phyloP scores from a whole-genome alignment of 768 basidiomycete genomes.

The Terana coerulea region DNA sequence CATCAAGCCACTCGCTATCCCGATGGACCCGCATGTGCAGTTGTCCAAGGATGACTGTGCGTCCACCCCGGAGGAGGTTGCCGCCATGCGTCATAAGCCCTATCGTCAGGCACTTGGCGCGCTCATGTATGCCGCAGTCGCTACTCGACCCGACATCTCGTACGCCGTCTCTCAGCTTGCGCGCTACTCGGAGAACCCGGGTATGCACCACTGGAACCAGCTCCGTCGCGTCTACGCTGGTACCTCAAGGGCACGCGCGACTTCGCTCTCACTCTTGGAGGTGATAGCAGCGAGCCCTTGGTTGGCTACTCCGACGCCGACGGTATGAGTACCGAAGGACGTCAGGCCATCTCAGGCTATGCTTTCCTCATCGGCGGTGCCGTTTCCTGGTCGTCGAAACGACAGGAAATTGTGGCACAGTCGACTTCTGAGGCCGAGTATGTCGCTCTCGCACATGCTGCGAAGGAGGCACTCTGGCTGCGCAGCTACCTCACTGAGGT shows the following conservation, averaged over 20 bases:
- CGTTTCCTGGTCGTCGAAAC: constrained; percentile 33
- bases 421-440: constrained; percentile 36
- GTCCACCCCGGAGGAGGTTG: too few species aligned
- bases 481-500: constrained; percentile 11
- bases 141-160: constrained; percentile 28
- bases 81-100: too few species aligned
- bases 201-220: constrained; percentile 4
- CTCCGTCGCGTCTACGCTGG: constrained; percentile 11
- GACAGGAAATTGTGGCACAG: constrained; percentile 32
- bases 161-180: constrained; percentile 23
- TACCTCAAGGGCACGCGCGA: constrained; percentile 21
- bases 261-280: neutral
- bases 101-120: constrained; percentile 21
- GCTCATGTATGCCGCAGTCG: constrained; percentile 27
- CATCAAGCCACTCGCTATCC: constrained; percentile 23
- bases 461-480: constrained; percentile 24
- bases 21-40: constrained; percentile 33
- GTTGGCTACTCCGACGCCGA: constrained; percentile 21
- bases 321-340: constrained; percentile 15
- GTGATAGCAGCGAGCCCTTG: neutral
- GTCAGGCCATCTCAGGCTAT: constrained; percentile 34
- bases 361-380: constrained; percentile 28
- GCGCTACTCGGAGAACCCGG: constrained; percentile 12
- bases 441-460: constrained; percentile 29
- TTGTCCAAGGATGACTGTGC: too few species aligned